Evolutionary conservation across 2,329 filamentous ascomycete species (phyloP), one percentile per base, ranked within the genome.

Genomic region (Kalmusia sp.): DNA sequence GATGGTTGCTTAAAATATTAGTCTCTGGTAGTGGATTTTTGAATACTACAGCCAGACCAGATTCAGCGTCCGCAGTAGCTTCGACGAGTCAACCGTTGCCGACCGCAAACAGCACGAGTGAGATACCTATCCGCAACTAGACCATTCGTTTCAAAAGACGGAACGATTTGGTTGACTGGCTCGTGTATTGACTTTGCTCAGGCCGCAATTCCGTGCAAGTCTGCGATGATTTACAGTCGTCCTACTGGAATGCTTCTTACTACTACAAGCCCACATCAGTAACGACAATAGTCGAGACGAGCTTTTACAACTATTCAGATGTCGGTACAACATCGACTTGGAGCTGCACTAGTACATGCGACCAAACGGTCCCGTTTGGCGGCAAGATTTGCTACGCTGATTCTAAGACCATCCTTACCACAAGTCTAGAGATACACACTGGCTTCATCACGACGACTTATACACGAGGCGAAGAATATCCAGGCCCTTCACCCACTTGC

Each of bases 401-500:
- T 28, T 19, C 21, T 3, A 34, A 37, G 44, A 48, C 44, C 3
- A 38, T 30, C n/a, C 22, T 48, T n/a, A 37, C 44, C 8, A 48
- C 44, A n/a, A 17, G 21, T n/a, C 30, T 31, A 6, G 11, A 27
- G 9, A 31, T 38, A 7, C 11, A 34, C 14, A 15, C 14, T 21
- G 33, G 33, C 4, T 21, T 28, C 9, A 8, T 38, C 7, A 48
- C 44, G 1, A 15, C n/a, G 19, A 38, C 44, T 2, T 17, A 12
- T 17, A 19, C 31, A 12, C 15, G 3, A 3, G 31, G 44, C 4
- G 25, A 48, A 19, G 9, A 43, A 7, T 60, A 58, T 31, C 30
- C 57, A 25, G 21, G 21, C 15, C 44, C 54, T 2, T 38, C 30
- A 8, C 59, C 59, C 27, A 57, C 49, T 21, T 62, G 59, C 38